phyloP scores from a whole-genome alignment of 2,329 filamentous ascomycete genomes.

The Phaeosphaeria sp. region DNA sequence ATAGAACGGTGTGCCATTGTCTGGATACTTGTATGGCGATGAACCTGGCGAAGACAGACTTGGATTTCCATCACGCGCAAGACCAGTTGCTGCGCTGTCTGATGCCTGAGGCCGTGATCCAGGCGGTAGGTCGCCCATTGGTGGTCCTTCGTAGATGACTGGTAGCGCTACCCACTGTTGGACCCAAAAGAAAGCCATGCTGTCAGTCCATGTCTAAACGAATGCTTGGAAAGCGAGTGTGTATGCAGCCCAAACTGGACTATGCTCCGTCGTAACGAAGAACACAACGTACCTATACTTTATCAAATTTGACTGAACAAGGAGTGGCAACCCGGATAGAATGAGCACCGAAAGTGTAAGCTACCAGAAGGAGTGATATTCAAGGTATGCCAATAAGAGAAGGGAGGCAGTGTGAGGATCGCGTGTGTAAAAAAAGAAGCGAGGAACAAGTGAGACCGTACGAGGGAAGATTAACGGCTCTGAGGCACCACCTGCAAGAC shows the following conservation, averaged over 20 bases:
- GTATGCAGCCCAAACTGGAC: constrained; percentile 15
- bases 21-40: constrained; percentile 25
- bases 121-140: constrained; percentile 50
- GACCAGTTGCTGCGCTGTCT: constrained; percentile 36
- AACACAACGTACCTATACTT: constrained; percentile 44
- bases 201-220: constrained; percentile 46
- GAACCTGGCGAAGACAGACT: constrained; percentile 14
- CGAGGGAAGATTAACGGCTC: constrained; percentile 43
- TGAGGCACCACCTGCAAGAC: constrained; percentile 34
- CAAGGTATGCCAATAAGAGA: constrained; percentile 42
- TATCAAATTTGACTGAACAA: constrained; percentile 31
- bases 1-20: constrained; percentile 42
- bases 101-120: constrained; percentile 37
- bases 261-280: constrained; percentile 14
- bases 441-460: constrained; percentile 30
- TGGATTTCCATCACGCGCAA: constrained; percentile 36
- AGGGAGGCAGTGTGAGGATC: constrained; percentile 33
- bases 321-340: constrained; percentile 43
- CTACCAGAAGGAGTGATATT: constrained; percentile 24
- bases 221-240: constrained; percentile 27
- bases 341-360: constrained; percentile 35
- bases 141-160: constrained; percentile 44
- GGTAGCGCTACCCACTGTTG: constrained; percentile 53
- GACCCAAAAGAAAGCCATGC: constrained; percentile 50
- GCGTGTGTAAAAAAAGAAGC: constrained; percentile 47